Base-by-base conservation (phyloP, 2,329 filamentous ascomycete species). In the Gnomoniopsis smithogilvyi region DNA sequence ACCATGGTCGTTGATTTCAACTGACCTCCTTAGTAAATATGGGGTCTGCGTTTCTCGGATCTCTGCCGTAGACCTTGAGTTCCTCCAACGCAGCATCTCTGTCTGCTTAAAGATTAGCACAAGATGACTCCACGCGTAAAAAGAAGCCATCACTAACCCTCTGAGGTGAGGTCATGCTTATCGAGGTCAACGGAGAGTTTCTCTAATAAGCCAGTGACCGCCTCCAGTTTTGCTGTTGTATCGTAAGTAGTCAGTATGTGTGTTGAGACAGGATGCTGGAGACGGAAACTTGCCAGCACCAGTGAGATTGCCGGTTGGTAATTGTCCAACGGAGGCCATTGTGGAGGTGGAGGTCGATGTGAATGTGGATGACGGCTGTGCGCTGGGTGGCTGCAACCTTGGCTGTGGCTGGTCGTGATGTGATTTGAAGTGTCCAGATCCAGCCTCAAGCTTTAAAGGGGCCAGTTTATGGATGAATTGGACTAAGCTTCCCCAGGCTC, bases 1-100 rank as follows among this genome's bases (percentile, higher is more conserved):
- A 17, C 10, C 1, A 7, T 19, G 3, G 7, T 4, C 34, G 24
- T 8, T 41, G 38, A 46, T 24, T 17, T 41, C 55, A 6, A 64
- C 78, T 64, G 79, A 90, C 92, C 73, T 88, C 78, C 72, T 84
- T 82, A n/a, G 89, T 89, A 73, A 95, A 97, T 59, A 98, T 94
- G 1, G 91, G 89, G 59, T 89, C 89, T 30, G 92, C 87, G 73
- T 91, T 80, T 33, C 76, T 78, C 8, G 88, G 84, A 66, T 89
- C 86, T 61, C 92, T 86, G 7, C 92, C 89, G 67, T 90, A 84
- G 34, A 93, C 78, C 73, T 96, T 96, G 51, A 97, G 79, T 66
- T 92, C 76, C 64, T 88, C 85, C 3, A 89, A 72, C 14, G 79
- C 77, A 11, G 79, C 74, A 66, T 85, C 82, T 62, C 86, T 82